These are phyloP conservation scores for Stephanodiscus triporus DNA, from an alignment of 108 stramenopile genomes.

Conservation along the genomic window DNA sequence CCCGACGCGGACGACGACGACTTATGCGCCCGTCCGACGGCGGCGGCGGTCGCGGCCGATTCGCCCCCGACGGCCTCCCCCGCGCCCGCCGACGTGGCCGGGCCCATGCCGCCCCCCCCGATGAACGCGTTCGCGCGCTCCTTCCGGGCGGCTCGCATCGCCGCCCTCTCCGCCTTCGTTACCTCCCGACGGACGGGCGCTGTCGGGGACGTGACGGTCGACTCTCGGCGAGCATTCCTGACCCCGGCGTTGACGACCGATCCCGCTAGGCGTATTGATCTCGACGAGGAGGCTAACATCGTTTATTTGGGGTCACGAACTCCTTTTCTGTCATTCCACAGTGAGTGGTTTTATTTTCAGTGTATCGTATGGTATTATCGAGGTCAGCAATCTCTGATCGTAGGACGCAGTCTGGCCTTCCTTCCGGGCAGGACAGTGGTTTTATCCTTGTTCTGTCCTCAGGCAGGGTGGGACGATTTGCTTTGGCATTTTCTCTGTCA, in stretches of 20 bases:
- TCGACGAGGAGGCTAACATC: slow-evolving; percentile 17
- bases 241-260: slow-evolving; percentile 3
- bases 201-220: background rate
- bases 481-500: no score
- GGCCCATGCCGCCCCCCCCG: slow-evolving; percentile 36
- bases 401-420: no score
- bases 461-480: no score
- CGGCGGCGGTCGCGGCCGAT: slow-evolving; percentile 1
- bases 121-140: slow-evolving; percentile 65
- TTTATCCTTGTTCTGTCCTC: no score
- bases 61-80: slow-evolving; percentile 8
- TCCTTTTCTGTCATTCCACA: no score
- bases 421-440: no score
- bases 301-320: no score
- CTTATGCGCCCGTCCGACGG: no score
- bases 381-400: no score
- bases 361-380: no score
- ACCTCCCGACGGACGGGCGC: slow-evolving; percentile 54
- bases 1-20: slow-evolving; percentile 8
- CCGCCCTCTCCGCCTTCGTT: slow-evolving; percentile 60
- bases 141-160: slow-evolving; percentile 68
- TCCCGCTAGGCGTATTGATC: slow-evolving; percentile 11
- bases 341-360: no score
- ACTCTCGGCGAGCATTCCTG: slow-evolving; percentile 14
- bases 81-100: slow-evolving; percentile 35